Conservation (phyloP, 2,329 filamentous ascomycete species). For the Fusarium setosum region DNA sequence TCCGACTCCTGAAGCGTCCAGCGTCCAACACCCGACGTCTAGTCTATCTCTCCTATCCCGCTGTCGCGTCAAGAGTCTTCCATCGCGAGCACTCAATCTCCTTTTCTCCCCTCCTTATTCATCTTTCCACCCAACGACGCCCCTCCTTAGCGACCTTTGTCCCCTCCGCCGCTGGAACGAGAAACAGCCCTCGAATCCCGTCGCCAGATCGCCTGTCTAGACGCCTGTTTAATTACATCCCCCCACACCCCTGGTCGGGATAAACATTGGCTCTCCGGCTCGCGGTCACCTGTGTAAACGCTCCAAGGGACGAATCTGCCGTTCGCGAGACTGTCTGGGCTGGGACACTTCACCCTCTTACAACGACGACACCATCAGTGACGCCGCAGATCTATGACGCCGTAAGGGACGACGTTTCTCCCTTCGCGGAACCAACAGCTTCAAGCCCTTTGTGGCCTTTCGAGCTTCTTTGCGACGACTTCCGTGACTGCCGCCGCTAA, state of each 20-base stretch:
- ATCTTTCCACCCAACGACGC: conserved; percentile 20
- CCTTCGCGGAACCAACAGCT: conserved; percentile 31
- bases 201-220: conserved; percentile 31
- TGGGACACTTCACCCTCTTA: conserved; percentile 32
- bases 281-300: conserved; percentile 28
- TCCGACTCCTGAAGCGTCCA: conserved; percentile 31
- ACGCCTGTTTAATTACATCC: conserved; percentile 45
- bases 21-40: conserved; percentile 17
- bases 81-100: conserved; percentile 10
- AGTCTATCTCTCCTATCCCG: conserved; percentile 16
- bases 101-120: conserved; percentile 15
- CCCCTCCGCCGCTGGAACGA: conserved; percentile 40
- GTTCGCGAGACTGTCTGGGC: conserved; percentile 37
- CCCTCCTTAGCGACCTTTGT: conserved; percentile 28
- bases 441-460: conserved; percentile 28
- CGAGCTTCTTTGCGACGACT: conserved; percentile 20
- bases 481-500: conserved; percentile 9
- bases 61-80: conserved; percentile 11
- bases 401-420: conserved; percentile 32
- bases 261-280: conserved; percentile 38
- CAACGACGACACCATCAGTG: conserved; percentile 31
- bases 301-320: conserved; percentile 17
- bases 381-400: conserved; percentile 39
- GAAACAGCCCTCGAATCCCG: conserved; percentile 32
- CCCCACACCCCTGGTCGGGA: conserved; percentile 42